A percentile compares a stretch with the other conserved stretches of the same genome.
These are phyloP conservation scores for Nelumbo lutea DNA, from an alignment of 164 flowering plant species.

Conservation along the genomic window DNA sequence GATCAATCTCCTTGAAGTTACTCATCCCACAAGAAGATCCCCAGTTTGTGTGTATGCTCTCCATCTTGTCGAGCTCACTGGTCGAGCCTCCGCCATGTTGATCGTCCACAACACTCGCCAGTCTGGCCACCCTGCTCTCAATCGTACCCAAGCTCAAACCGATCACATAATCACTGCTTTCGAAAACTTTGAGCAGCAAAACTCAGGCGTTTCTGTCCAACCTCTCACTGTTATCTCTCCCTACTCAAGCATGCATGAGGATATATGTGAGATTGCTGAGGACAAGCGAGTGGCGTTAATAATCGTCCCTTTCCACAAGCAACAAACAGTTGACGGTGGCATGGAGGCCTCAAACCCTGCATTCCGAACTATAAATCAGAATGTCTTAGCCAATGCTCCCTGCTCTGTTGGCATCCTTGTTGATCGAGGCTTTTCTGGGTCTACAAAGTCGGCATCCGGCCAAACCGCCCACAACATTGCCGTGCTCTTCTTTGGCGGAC, in stretches of 20 bases:
- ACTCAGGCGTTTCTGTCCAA: not conserved
- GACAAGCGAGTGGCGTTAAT: not conserved
- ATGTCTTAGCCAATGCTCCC: not conserved
- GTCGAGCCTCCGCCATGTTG: not conserved
- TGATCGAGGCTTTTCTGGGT: not conserved
- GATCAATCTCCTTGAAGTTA: not conserved
- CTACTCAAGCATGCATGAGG: constrained; percentile 5
- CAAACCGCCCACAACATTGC: not conserved
- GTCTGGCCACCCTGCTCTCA: not conserved
- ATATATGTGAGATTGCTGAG: not conserved
- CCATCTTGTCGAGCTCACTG: not conserved
- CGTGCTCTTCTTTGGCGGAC: not conserved
- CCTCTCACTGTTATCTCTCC: not conserved
- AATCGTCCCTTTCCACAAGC: not conserved
- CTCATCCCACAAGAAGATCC: not conserved
- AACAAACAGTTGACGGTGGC: not conserved
- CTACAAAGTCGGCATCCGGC: not conserved
- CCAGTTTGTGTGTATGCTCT: not conserved
- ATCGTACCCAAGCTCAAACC: not conserved
- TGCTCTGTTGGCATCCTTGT: constrained; percentile 3
- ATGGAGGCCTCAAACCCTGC: not conserved
- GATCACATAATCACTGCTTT: not conserved
- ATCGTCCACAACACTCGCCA: too few species aligned
- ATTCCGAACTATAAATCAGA: not conserved
- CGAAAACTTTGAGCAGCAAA: too few species aligned